Base-by-base conservation (phyloP, 208 protist genomes). In the Trypanosoma caninum region DNA sequence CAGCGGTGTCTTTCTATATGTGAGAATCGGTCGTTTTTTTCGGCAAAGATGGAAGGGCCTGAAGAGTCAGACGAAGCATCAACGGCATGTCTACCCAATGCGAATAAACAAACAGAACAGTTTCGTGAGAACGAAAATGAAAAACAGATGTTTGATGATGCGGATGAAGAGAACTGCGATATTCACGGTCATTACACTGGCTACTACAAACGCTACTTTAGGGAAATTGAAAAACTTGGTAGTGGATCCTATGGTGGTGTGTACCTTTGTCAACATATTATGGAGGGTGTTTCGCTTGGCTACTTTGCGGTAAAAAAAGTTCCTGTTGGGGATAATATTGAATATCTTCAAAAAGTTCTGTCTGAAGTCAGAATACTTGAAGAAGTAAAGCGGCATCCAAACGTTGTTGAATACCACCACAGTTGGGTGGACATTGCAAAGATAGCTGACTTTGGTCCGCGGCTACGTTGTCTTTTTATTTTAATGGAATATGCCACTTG, bases 241-340 rank as follows among this genome's bases (percentile, higher is more conserved):
- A 84, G 79, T 41, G 89, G 89, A 23, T 83, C 78, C 56, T 96
- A 80, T 76, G 89, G 89, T 20, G 86, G 84, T 18, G 89, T 96
- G 13, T 96, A 89, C 64, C 74, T 93, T 37, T 93, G 86, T 58
- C 76, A 85, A 52, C 89, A 96, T 72, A 59, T 93, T 0, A 78
- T 96, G 77, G 80, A 87, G 52, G 82, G 84, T 59, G 70, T 88
- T 13, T 61, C 79, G 47, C 75, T 96, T 2, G 89, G 89, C 13
- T 74, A 74, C 51, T 96, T 93, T 59, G 89, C 89, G 30, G 59
- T 96, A n/a, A 96, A 96, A 68, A 96, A 96, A 69, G 87, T 96
- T 34, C 89, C 89, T 5, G 82, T 96, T 30, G 89, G 89, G 5
- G 81, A 93, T 60, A 87, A 93, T 65, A 41, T 57, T 5, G 60